These are phyloP conservation scores for Cronartium quercuum DNA, from an alignment of 1,284 basidiomycete species.

Conservation along the genomic window DNA sequence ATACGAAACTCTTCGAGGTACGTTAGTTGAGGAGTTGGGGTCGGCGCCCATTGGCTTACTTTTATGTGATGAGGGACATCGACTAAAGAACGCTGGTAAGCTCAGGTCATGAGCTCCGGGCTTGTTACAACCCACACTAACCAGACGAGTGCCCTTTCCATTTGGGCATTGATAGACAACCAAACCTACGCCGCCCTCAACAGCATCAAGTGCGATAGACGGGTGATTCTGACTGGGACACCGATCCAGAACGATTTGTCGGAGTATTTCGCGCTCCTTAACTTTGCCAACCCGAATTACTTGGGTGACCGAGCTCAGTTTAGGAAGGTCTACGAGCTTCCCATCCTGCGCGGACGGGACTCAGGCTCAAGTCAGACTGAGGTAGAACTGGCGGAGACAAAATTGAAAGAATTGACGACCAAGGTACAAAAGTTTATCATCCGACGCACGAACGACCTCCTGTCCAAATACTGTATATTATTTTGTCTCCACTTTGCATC, in stretches of 20 bases:
- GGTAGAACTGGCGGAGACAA: constrained; percentile 77
- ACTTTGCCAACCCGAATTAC: constrained; percentile 94
- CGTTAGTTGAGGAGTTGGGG: constrained; percentile 66
- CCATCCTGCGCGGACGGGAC: constrained; percentile 88
- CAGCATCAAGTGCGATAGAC: constrained; percentile 77
- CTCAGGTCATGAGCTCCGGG: neutral
- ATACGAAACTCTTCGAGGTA: constrained; percentile 83
- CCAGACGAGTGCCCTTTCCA: neutral
- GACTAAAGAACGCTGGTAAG: constrained; percentile 89
- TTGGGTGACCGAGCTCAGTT: constrained; percentile 88
- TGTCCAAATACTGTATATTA: constrained; percentile 87
- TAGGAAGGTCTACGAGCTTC: constrained; percentile 91
- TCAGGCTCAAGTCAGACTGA: constrained; percentile 77
- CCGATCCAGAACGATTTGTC: constrained; percentile 95
- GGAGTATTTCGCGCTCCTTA: constrained; percentile 92
- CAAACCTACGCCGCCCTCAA: constrained; percentile 79
- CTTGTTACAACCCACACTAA: neutral
- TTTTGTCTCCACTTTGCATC: neutral
- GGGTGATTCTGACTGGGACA: constrained; percentile 93
- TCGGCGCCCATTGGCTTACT: constrained; percentile 79
- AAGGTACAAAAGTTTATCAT: constrained; percentile 96
- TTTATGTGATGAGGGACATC: constrained; percentile 93
- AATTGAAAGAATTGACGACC: constrained; percentile 84
- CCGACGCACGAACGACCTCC: constrained; percentile 86
- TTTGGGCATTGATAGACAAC: constrained; percentile 41